A percentile compares a stretch with the other conserved stretches of the same genome.
phyloP scores from a whole-genome alignment of 495 filamentous ascomycete species.

The Xylaria sp. region DNA sequence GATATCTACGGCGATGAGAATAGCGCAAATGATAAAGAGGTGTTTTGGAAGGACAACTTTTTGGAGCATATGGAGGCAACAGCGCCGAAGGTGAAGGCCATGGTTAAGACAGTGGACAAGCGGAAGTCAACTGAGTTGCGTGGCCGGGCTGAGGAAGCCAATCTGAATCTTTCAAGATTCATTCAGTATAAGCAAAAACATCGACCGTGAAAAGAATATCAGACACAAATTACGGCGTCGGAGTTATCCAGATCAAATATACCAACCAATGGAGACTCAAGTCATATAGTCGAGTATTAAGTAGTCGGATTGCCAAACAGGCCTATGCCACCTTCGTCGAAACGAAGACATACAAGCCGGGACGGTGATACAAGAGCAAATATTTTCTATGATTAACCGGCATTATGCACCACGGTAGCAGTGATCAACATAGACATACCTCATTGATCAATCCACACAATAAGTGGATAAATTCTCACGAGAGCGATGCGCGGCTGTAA shows the following conservation, averaged over 20 bases:
- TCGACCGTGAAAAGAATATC: slow-evolving; percentile 23
- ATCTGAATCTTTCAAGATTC: slow-evolving; percentile 63
- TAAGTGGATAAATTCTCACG: slow-evolving; percentile 8
- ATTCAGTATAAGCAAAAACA: slow-evolving; percentile 66
- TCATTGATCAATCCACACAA: slow-evolving; percentile 14
- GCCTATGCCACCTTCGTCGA: background rate
- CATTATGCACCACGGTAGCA: slow-evolving; percentile 8
- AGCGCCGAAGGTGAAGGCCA: slow-evolving; percentile 55
- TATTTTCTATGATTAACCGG: background rate
- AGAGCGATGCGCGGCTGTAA: background rate
- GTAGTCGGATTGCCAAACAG: background rate
- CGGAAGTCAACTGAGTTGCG: slow-evolving; percentile 58
- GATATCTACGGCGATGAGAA: slow-evolving; percentile 67
- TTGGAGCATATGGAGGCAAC: slow-evolving; percentile 61
- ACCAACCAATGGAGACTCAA: background rate
- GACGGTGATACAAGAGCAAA: background rate
- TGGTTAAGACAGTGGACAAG: slow-evolving; percentile 64
- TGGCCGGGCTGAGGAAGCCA: slow-evolving; percentile 60
- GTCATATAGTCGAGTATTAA: background rate
- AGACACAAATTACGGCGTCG: background rate
- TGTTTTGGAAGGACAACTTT: slow-evolving; percentile 68
- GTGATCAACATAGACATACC: slow-evolving; percentile 24
- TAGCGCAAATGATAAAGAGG: slow-evolving; percentile 59
- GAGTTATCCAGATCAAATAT: slow-evolving; percentile 1
- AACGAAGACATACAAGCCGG: background rate